These are phyloP conservation scores for Microthlaspi erraticum DNA, from an alignment of 345 rosid genomes.

Conservation along the genomic window DNA sequence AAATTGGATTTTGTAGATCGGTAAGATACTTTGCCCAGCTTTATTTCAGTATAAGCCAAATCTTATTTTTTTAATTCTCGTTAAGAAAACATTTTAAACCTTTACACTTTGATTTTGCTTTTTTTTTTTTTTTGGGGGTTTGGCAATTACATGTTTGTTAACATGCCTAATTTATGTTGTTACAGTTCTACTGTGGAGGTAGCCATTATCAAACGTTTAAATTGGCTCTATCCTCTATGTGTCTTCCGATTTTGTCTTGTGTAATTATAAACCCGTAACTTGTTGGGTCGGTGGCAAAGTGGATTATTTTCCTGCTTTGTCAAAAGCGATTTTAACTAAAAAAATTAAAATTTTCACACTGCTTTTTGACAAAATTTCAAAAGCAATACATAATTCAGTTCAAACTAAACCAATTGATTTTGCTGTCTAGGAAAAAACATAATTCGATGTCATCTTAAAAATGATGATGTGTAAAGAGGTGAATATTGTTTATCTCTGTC, in stretches of 20 bases:
- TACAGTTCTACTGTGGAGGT: neutral
- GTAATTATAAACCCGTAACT: slow-evolving; percentile 31
- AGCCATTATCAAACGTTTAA: neutral
- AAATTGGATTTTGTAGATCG: slow-evolving; percentile 10
- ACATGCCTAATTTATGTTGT: neutral
- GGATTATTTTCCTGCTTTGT: slow-evolving; percentile 34
- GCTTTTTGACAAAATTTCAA: slow-evolving; percentile 37
- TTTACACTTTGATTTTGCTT: neutral
- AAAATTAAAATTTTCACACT: slow-evolving; percentile 38
- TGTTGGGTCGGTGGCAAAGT: slow-evolving; percentile 43
- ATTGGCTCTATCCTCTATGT: neutral
- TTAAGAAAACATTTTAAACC: neutral
- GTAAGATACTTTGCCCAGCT: slow-evolving; percentile 11
- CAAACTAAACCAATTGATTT: neutral
- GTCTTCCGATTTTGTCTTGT: slow-evolving; percentile 33
- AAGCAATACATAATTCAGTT: slow-evolving; percentile 27
- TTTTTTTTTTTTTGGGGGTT: neutral
- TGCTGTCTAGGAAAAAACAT: neutral
- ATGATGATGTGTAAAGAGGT: neutral
- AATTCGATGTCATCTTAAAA: neutral
- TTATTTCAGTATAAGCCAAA: slow-evolving; percentile 27
- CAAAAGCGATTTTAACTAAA: slow-evolving; percentile 32
- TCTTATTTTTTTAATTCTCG: neutral
- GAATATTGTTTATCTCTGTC: neutral
- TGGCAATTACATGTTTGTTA: slow-evolving; percentile 7